Percentiles rank a stretch among this genome's conserved stretches.
Conservation (phyloP, 108 stramenopile genomes). For the Cylindrotheca closterium region DNA sequence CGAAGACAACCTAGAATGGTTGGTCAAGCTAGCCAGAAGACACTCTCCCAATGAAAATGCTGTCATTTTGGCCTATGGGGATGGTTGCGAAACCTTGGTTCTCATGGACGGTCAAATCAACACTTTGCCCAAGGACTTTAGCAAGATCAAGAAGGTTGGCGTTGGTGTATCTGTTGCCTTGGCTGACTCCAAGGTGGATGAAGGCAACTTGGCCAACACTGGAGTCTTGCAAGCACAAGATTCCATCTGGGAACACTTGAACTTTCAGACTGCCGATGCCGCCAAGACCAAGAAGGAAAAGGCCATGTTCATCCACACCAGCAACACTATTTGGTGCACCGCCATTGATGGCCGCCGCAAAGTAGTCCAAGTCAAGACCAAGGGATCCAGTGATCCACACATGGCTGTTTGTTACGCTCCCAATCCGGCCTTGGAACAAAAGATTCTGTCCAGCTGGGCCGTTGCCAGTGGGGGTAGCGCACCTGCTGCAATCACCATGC, state of each 20-base stretch:
- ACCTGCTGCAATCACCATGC: not conserved
- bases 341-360: conserved; percentile 18
- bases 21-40: conserved; percentile 30
- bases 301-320: conserved; percentile 31
- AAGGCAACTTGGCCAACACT: conserved; percentile 20
- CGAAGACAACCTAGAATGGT: conserved; percentile 37
- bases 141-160: conserved; percentile 23
- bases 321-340: conserved; percentile 16
- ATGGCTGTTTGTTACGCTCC: conserved; percentile 16
- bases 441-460: conserved; percentile 26
- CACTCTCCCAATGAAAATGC: conserved; percentile 12
- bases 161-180: conserved; percentile 24
- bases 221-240: conserved; percentile 34
- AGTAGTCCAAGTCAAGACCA: conserved; percentile 35
- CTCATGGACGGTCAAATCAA: conserved; percentile 31
- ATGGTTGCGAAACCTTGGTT: conserved; percentile 37
- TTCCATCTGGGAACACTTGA: conserved; percentile 39
- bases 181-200: conserved; percentile 11
- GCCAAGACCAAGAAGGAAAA: conserved; percentile 19
- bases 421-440: conserved; percentile 30
- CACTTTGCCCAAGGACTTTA: conserved; percentile 22
- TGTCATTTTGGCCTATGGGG: conserved; percentile 34
- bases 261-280: conserved; percentile 9
- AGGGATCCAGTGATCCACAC: conserved; percentile 10
- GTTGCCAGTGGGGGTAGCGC: not conserved